Evolutionary conservation across 2,329 filamentous ascomycete genomes (phyloP).

Genomic region (Pseudocercospora fijiensis): DNA sequence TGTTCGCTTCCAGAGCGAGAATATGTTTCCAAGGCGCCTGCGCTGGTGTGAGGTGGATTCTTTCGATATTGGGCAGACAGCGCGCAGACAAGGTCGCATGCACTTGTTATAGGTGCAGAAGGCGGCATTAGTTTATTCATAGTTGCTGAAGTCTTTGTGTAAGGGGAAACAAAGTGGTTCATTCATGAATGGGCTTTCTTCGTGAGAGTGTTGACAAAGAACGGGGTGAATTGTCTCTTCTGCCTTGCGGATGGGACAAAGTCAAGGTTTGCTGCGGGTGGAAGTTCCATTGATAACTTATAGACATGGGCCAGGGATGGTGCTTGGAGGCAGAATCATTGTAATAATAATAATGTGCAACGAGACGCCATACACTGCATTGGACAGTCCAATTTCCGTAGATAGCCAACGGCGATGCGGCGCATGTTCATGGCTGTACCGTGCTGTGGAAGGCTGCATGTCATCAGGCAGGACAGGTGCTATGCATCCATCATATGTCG

Average conservation of each 20-base stretch:
- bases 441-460: not conserved
- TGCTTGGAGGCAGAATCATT: not conserved
- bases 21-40: not conserved
- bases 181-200: not conserved
- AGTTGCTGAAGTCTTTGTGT: not conserved
- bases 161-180: not conserved
- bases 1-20: conserved; percentile 13
- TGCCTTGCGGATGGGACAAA: not conserved
- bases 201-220: not conserved
- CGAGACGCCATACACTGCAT: no score
- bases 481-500: not conserved
- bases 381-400: not conserved
- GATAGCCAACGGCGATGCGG: not conserved
- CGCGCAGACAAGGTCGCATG: not conserved
- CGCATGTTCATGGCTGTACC: not conserved
- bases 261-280: not conserved
- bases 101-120: not conserved
- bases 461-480: not conserved
- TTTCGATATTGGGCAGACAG: not conserved
- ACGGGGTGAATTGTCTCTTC: not conserved
- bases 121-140: not conserved
- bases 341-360: no score
- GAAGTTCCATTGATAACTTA: not conserved
- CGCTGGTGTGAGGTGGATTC: not conserved
- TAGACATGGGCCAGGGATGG: not conserved